Evolutionary conservation across 1,284 basidiomycete species (phyloP).

Genomic region (Tausonia pullulans): DNA sequence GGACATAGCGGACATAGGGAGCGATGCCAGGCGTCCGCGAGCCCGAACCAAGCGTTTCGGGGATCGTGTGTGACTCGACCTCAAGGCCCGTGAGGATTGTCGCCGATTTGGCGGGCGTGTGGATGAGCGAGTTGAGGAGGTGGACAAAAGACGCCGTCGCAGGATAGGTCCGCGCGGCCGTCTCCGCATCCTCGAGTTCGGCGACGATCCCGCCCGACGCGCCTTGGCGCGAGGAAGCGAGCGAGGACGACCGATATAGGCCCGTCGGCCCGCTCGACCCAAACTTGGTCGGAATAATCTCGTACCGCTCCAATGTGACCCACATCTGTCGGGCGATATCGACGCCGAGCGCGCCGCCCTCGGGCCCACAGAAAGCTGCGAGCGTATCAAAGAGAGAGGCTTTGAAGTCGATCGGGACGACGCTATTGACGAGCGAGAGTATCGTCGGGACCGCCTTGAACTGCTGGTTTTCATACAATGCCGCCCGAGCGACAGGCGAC

Average conservation of each 20-base stretch:
- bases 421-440: slow-evolving; percentile 19
- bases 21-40: slow-evolving; percentile 60
- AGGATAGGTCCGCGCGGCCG: slow-evolving; percentile 63
- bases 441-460: slow-evolving; percentile 38
- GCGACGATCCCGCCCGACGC: slow-evolving; percentile 14
- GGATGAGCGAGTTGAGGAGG: slow-evolving; percentile 57
- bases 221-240: not conserved
- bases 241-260: slow-evolving; percentile 1
- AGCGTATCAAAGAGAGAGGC: slow-evolving; percentile 32
- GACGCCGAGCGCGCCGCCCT: slow-evolving; percentile 53
- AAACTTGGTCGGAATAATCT: slow-evolving; percentile 39
- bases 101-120: slow-evolving; percentile 51
- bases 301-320: slow-evolving; percentile 66
- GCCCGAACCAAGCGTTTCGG: slow-evolving; percentile 60
- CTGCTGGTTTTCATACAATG: slow-evolving; percentile 61
- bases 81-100: slow-evolving; percentile 47
- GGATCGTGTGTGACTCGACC: slow-evolving; percentile 55
- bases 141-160: slow-evolving; percentile 74
- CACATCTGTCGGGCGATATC: slow-evolving; percentile 73
- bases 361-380: slow-evolving; percentile 65
- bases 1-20: slow-evolving; percentile 71
- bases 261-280: slow-evolving; percentile 16
- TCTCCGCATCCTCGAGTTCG: slow-evolving; percentile 39
- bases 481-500: slow-evolving; percentile 65
- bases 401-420: slow-evolving; percentile 36